phyloP scores from a whole-genome alignment of 257 asterid species.

The Schizonepeta tenuifolia region DNA sequence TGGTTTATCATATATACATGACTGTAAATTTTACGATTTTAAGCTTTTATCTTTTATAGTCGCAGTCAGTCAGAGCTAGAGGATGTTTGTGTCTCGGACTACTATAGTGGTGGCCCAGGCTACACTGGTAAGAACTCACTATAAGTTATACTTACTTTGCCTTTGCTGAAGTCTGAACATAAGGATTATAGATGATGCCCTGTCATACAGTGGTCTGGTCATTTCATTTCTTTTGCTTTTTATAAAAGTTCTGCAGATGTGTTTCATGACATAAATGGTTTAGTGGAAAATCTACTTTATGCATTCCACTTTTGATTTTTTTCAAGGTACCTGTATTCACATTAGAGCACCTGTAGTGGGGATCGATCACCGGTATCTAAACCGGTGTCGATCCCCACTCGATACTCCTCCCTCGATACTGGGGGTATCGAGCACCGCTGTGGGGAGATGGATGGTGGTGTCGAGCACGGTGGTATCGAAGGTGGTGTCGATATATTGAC shows the following conservation, averaged over 20 bases:
- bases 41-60: background rate
- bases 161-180: background rate
- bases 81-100: conserved; percentile 63
- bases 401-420: too few species aligned
- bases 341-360: too few species aligned
- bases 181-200: background rate
- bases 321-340: background rate
- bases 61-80: conserved; percentile 61
- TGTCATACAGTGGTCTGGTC: background rate
- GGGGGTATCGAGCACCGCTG: too few species aligned
- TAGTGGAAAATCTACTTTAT: conserved; percentile 2
- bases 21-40: background rate
- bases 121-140: conserved; percentile 70
- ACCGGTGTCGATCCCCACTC: too few species aligned
- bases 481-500: too few species aligned
- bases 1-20: conserved; percentile 18
- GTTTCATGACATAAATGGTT: background rate
- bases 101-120: conserved; percentile 56
- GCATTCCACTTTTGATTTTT: conserved; percentile 7
- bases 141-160: conserved; percentile 11
- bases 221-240: background rate
- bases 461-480: too few species aligned
- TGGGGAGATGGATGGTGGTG: too few species aligned
- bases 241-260: background rate
- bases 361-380: too few species aligned